These are phyloP conservation scores for Chaetomiaceae sp. DNA, from an alignment of 2,329 filamentous ascomycete species.

Conservation along the genomic window DNA sequence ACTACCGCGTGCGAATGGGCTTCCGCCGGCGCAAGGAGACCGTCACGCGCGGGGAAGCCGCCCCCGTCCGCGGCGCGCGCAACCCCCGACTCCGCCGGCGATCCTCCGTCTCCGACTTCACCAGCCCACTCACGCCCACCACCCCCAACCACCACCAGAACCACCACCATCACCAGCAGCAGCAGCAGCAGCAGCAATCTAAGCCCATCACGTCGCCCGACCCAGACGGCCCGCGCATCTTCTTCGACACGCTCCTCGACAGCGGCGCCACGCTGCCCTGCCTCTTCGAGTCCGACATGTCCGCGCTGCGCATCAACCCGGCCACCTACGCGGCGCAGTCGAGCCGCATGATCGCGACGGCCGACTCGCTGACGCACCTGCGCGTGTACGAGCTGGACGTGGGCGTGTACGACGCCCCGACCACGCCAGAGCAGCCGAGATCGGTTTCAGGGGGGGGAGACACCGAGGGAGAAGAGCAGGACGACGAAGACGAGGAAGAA, in stretches of 20 bases:
- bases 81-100: background rate
- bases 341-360: slow-evolving; percentile 15
- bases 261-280: slow-evolving; percentile 38
- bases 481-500: background rate
- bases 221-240: slow-evolving; percentile 25
- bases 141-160: background rate
- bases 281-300: slow-evolving; percentile 32
- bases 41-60: slow-evolving; percentile 3
- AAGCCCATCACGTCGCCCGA: slow-evolving; percentile 6
- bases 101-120: background rate
- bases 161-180: background rate
- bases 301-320: slow-evolving; percentile 29
- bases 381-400: slow-evolving; percentile 20
- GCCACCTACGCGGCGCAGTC: slow-evolving; percentile 34
- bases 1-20: slow-evolving; percentile 27
- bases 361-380: slow-evolving; percentile 19
- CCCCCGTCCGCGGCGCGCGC: background rate
- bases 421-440: background rate
- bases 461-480: background rate
- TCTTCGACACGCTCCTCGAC: slow-evolving; percentile 36
- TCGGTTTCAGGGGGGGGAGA: too few relatives aligned
- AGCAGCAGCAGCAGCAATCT: background rate
- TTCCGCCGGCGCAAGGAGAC: slow-evolving; percentile 24
- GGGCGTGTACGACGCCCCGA: background rate
- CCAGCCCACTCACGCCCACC: background rate